Evolutionary conservation across 2,329 filamentous ascomycete genomes (phyloP).

Genomic region (Emericellopsis atlantica): DNA sequence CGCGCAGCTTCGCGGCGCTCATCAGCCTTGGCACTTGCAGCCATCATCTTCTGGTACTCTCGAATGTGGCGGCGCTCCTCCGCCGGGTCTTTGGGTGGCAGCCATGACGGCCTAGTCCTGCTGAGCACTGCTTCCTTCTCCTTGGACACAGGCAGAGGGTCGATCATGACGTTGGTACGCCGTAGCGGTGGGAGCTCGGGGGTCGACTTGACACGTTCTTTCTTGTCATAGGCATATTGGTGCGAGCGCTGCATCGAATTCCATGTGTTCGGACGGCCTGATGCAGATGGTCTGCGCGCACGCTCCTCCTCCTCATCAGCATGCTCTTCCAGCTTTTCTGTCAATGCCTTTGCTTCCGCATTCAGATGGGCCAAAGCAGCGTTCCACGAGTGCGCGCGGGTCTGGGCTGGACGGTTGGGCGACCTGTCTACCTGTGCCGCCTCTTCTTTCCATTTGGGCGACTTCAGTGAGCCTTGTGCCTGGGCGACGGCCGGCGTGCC

Average conservation of each 20-base stretch:
- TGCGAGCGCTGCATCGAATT: constrained; percentile 18
- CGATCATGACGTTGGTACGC: constrained; percentile 69
- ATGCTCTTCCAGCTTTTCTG: constrained; percentile 70
- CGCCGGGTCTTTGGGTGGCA: constrained; percentile 75
- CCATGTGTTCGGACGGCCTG: constrained; percentile 26
- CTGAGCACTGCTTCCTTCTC: constrained; percentile 78
- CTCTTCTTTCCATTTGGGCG: constrained; percentile 34
- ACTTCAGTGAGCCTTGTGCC: constrained; percentile 47
- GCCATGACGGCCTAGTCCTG: constrained; percentile 70
- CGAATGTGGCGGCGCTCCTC: constrained; percentile 85
- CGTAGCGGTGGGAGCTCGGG: constrained; percentile 58
- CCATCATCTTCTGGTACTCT: constrained; percentile 78
- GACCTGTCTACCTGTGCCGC: constrained; percentile 13
- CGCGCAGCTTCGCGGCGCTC: constrained; percentile 42
- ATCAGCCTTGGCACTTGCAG: constrained; percentile 44
- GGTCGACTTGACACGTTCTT: constrained; percentile 48
- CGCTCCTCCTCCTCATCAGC: constrained; percentile 45
- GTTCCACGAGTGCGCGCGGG: constrained; percentile 63
- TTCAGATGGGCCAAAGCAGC: constrained; percentile 56
- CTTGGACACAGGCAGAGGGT: constrained; percentile 71
- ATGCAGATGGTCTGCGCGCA: constrained; percentile 13
- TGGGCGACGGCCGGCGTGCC: constrained; percentile 47
- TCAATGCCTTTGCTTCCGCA: constrained; percentile 60
- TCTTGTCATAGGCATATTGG: constrained; percentile 24
- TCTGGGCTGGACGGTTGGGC: constrained; percentile 29